A percentile compares a stretch with the other conserved stretches of the same genome.
phyloP scores from a whole-genome alignment of 768 basidiomycete species.

The Tricholoma hemisulphureum region DNA sequence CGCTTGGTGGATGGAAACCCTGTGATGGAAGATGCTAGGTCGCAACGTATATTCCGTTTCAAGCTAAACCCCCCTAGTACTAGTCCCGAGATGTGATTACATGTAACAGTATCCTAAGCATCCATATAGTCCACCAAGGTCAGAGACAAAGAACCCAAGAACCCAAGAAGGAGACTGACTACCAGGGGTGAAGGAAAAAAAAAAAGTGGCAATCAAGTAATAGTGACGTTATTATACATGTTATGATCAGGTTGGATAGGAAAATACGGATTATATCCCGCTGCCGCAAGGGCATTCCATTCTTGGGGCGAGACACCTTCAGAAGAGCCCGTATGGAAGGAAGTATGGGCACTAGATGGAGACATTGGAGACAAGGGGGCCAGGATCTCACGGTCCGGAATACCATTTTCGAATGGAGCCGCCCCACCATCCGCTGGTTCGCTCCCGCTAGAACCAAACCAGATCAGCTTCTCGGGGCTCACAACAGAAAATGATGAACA shows the following conservation, averaged over 20 bases:
- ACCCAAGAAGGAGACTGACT: slow-evolving; percentile 8
- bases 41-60: slow-evolving; percentile 55
- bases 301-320: slow-evolving; percentile 55
- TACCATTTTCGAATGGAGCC: slow-evolving; percentile 54
- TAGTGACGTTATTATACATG: slow-evolving; percentile 54
- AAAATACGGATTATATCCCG: slow-evolving; percentile 70
- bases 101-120: slow-evolving; percentile 21
- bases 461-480: slow-evolving; percentile 1
- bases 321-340: slow-evolving; percentile 45
- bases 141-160: slow-evolving; percentile 19
- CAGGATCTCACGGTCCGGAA: slow-evolving; percentile 64
- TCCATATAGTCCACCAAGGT: slow-evolving; percentile 10
- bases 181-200: slow-evolving; percentile 8
- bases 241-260: slow-evolving; percentile 52
- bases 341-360: slow-evolving; percentile 46
- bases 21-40: slow-evolving; percentile 36
- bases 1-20: slow-evolving; percentile 40
- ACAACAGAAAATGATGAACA: slow-evolving; percentile 21
- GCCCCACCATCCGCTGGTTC: slow-evolving; percentile 49
- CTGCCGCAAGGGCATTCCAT: slow-evolving; percentile 56
- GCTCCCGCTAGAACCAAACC: slow-evolving; percentile 38
- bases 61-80: slow-evolving; percentile 21
- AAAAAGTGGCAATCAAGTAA: slow-evolving; percentile 39
- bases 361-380: slow-evolving; percentile 55
- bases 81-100: slow-evolving; percentile 11